Conservation (phyloP, 1,284 basidiomycete species). For the Ganoderma meredithae region DNA sequence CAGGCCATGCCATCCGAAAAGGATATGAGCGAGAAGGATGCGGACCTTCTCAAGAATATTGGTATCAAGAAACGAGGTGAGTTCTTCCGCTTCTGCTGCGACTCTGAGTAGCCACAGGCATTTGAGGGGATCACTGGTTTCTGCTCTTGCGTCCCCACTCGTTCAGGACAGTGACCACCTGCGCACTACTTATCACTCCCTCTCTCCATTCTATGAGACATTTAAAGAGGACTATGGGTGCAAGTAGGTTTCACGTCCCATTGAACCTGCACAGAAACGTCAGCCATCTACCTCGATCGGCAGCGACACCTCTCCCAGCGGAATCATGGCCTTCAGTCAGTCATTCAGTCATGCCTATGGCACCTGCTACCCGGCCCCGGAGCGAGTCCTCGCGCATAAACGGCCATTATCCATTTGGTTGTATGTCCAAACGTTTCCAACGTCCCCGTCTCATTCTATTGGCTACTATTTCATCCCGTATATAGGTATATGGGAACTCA, state of each 20-base stretch:
- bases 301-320: no score
- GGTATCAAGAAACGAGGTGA: conserved; percentile 63
- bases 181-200: not conserved
- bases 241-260: no score
- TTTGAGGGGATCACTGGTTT: not conserved
- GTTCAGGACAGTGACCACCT: not conserved
- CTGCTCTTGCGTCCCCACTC: not conserved
- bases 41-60: conserved; percentile 55
- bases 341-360: no score
- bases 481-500: no score
- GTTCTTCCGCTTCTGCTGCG: conserved; percentile 6
- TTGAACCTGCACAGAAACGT: not conserved
- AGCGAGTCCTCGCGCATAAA: no score
- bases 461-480: no score
- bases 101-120: not conserved
- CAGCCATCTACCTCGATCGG: not conserved
- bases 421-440: no score
- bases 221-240: not conserved
- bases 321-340: no score
- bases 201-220: not conserved
- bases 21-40: conserved; percentile 47
- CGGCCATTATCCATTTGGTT: no score
- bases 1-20: conserved; percentile 61
- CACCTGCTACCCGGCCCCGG: no score
- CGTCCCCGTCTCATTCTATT: no score